phyloP scores from a whole-genome alignment of 1,284 basidiomycete genomes.

The Erythrobasidium hasegawianum region DNA sequence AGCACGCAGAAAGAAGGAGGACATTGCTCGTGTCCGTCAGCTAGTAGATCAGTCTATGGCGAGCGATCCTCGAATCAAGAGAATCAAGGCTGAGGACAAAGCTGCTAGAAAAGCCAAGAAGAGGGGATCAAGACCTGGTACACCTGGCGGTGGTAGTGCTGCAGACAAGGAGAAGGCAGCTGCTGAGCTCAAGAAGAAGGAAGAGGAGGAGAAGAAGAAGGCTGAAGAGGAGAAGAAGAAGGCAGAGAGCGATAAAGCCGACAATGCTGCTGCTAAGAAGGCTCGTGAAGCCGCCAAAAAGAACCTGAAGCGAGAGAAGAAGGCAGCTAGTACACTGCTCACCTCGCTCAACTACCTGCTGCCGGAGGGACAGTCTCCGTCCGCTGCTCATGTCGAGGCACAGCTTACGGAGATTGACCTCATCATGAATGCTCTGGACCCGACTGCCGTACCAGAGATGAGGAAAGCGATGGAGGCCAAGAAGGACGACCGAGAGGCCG shows the following conservation, averaged over 20 bases:
- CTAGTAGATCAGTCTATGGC: slow-evolving; percentile 84
- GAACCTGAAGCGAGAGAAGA: slow-evolving; percentile 57
- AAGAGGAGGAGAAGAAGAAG: slow-evolving; percentile 79
- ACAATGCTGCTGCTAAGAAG: slow-evolving; percentile 83
- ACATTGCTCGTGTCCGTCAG: slow-evolving; percentile 80
- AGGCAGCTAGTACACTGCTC: slow-evolving; percentile 54
- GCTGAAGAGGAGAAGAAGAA: slow-evolving; percentile 55
- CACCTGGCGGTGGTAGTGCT: slow-evolving; percentile 55
- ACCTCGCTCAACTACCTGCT: slow-evolving; percentile 59
- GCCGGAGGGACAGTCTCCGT: slow-evolving; percentile 52
- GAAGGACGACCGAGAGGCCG: slow-evolving; percentile 43
- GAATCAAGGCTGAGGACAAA: slow-evolving; percentile 95
- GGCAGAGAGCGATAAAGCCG: slow-evolving; percentile 54
- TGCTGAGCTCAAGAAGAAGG: slow-evolving; percentile 67
- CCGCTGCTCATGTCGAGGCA: slow-evolving; percentile 55
- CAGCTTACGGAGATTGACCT: slow-evolving; percentile 57
- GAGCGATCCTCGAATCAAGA: slow-evolving; percentile 91
- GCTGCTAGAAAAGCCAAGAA: slow-evolving; percentile 92
- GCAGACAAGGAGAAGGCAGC: slow-evolving; percentile 63
- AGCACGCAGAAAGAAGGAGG: slow-evolving; percentile 94
- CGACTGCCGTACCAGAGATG: slow-evolving; percentile 55
- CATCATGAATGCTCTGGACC: slow-evolving; percentile 54
- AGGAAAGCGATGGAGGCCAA: slow-evolving; percentile 54
- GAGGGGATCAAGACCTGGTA: slow-evolving; percentile 53
- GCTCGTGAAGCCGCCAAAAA: slow-evolving; percentile 64